These are phyloP conservation scores for Delonix regia DNA, from an alignment of 306 rosid genomes.

Conservation along the genomic window DNA sequence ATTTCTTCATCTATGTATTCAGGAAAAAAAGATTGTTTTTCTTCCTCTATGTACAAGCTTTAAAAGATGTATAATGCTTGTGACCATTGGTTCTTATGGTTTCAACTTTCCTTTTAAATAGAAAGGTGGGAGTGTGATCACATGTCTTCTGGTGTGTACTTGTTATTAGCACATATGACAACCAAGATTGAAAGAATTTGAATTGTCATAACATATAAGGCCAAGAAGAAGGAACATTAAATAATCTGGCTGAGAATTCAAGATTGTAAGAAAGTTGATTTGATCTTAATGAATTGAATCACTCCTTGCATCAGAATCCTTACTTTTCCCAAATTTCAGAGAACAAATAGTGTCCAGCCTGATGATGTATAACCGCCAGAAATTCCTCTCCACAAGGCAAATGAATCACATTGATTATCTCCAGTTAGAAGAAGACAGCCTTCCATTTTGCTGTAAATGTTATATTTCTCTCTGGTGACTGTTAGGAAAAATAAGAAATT, in stretches of 20 bases:
- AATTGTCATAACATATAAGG: background rate
- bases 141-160: background rate
- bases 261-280: background rate
- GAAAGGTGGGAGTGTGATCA: background rate
- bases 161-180: background rate
- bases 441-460: background rate
- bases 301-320: background rate
- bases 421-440: background rate
- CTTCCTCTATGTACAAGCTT: background rate
- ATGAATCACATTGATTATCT: background rate
- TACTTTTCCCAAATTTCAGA: background rate
- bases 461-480: background rate
- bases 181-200: background rate
- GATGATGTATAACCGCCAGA: background rate
- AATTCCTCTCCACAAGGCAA: background rate
- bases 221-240: background rate
- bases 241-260: background rate
- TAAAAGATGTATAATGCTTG: background rate
- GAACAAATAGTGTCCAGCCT: background rate
- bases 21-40: background rate
- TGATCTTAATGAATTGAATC: background rate
- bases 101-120: background rate
- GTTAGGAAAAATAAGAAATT: background rate
- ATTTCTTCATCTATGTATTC: background rate
- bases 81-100: background rate